Percentiles rank a stretch among this genome's conserved stretches.
These are phyloP conservation scores for Vitis vinifera DNA, from an alignment of 164 flowering plant genomes.

Conservation along the genomic window ASM3070453v1 NC_081808.1:2541501-2542000, in stretches of 20 bases:
- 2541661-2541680: conserved; percentile 95
- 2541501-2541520: too few relatives aligned
- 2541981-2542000: conserved; percentile 59
- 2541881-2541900: conserved; percentile 65
- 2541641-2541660: conserved; percentile 93
- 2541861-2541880: conserved; percentile 91
- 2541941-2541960: conserved; percentile 26
- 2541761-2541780: conserved; percentile 94
- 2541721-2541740: conserved; percentile 68
- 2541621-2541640: conserved; percentile 75
- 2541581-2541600: background rate
- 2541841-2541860: conserved; percentile 90
- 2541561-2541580: too few relatives aligned
- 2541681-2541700: conserved; percentile 95
- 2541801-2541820: conserved; percentile 92
- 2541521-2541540: too few relatives aligned
- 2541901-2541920: conserved; percentile 45
- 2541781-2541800: conserved; percentile 92
- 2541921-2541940: conserved; percentile 23
- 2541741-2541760: conserved; percentile 93
- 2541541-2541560: background rate
- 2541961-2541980: conserved; percentile 46
- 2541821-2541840: conserved; percentile 91
- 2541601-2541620: too few relatives aligned
- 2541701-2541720: conserved; percentile 94